Base-by-base conservation (phyloP, 768 basidiomycete genomes). In the Flagelloscypha sp. region DNA sequence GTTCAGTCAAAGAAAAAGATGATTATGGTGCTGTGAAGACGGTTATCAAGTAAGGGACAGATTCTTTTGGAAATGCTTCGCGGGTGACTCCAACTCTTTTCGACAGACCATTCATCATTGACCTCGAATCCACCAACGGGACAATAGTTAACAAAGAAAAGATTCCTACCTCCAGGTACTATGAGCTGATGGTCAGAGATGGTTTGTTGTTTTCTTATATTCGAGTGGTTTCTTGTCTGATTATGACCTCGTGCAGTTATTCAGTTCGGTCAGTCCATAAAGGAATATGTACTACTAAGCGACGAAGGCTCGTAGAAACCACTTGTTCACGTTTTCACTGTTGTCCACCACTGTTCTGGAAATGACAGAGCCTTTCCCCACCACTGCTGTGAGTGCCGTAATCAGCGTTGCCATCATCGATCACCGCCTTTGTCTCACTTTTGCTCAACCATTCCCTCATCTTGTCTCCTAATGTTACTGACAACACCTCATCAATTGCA, bases 121-220 rank as follows among this genome's bases (percentile, higher is more conserved):
- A 99, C 59, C 75, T 99, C 7, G 93, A 99, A 48, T 95, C 92
- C n/a, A 97, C 95, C 2, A 99, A 99, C 53, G 80, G 86, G 2
- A 98, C 95, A 0, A 69, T 75, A 46, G 94, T 99, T 30, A 98
- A 98, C 49, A 87, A 80, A 42, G 74, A 82, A 48, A 59, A 69
- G 31, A 83, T 98, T 42, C 95, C 95, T 2, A 65, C 78, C 2
- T 81, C 89, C 6, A 67, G 94, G 41, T 99, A 78, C 55, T 93
- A 82, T 52, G 90, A 94, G 56, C 62, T 94, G 34, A 79, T 71
- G 56, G 62, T 72, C 13, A 70, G 76, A 17, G 90, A 94, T 56
- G 81, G 89, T 92, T 40, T 37, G 80, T 55, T 13, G 32, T 41
- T 17, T 30, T 21, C 21, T 38, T n/a, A 25, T 18, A n/a, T 43